Evolutionary conservation across 805 yeast species (phyloP).

Genomic region (Metschnikowia sp.): DNA sequence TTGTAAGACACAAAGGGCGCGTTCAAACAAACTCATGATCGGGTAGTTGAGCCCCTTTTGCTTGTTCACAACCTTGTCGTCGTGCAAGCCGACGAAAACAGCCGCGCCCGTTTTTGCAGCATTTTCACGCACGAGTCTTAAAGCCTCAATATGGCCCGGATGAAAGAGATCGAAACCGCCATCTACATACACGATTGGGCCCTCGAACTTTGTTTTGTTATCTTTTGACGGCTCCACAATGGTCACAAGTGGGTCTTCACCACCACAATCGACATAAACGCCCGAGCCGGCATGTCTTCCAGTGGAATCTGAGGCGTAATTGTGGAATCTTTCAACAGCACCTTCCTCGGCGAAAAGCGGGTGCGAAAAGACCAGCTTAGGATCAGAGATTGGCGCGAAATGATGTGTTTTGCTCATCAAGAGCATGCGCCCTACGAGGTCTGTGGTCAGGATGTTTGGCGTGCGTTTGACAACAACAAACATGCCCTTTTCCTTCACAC

Average conservation of each 20-base stretch:
- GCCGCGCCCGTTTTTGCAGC: constrained; percentile 38
- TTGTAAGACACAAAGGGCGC: constrained; percentile 84
- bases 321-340: constrained; percentile 37
- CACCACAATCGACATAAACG: constrained; percentile 44
- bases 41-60: constrained; percentile 67
- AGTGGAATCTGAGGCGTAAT: constrained; percentile 61
- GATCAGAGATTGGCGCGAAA: constrained; percentile 29
- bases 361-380: constrained; percentile 20
- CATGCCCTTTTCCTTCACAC: constrained; percentile 78
- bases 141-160: constrained; percentile 84
- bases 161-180: constrained; percentile 93
- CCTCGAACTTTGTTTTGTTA: constrained; percentile 16
- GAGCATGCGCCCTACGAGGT: constrained; percentile 86
- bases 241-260: constrained; percentile 22
- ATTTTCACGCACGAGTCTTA: constrained; percentile 45
- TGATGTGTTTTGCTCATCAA: constrained; percentile 59
- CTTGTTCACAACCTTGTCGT: constrained; percentile 52
- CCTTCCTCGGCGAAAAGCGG: constrained; percentile 33
- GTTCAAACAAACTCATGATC: constrained; percentile 82
- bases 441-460: constrained; percentile 92
- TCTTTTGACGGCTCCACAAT: constrained; percentile 34
- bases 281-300: constrained; percentile 59
- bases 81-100: constrained; percentile 67
- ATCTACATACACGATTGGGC: constrained; percentile 51
- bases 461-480: constrained; percentile 92